phyloP scores from a whole-genome alignment of 768 basidiomycete genomes.

The Pleurotus djamor region DNA sequence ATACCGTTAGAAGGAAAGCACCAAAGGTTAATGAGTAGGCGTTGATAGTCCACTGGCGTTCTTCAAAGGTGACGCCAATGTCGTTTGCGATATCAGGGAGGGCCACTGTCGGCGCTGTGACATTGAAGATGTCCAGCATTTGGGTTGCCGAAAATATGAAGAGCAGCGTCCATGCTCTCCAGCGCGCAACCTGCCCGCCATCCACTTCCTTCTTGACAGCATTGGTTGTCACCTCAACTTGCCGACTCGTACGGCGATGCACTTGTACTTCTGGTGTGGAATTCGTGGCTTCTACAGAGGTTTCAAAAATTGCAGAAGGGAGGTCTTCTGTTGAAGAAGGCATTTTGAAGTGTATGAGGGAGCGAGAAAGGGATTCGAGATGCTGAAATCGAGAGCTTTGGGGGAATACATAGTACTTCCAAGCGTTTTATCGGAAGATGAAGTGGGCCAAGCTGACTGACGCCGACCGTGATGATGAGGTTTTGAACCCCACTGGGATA shows the following conservation, averaged over 20 bases:
- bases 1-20: conserved; percentile 26
- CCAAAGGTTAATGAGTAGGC: conserved; percentile 37
- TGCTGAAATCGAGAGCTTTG: neutral
- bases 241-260: neutral
- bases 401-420: neutral
- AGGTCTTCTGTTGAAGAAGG: neutral
- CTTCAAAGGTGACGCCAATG: conserved; percentile 10
- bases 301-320: neutral
- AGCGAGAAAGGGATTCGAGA: neutral
- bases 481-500: neutral
- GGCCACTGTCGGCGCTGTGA: conserved; percentile 31
- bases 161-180: conserved; percentile 15
- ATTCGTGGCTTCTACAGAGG: neutral
- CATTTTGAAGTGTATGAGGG: neutral
- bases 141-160: conserved; percentile 31
- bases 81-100: conserved; percentile 24
- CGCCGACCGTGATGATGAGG: neutral
- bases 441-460: neutral
- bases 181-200: neutral
- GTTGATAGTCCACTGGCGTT: conserved; percentile 30
- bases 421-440: neutral
- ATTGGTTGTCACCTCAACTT: neutral
- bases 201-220: neutral
- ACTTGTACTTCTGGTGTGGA: neutral
- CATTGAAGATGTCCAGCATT: conserved; percentile 38